Conservation (phyloP, 805 yeast species). For the Cyberlindnera euphorbiiphila region DNA sequence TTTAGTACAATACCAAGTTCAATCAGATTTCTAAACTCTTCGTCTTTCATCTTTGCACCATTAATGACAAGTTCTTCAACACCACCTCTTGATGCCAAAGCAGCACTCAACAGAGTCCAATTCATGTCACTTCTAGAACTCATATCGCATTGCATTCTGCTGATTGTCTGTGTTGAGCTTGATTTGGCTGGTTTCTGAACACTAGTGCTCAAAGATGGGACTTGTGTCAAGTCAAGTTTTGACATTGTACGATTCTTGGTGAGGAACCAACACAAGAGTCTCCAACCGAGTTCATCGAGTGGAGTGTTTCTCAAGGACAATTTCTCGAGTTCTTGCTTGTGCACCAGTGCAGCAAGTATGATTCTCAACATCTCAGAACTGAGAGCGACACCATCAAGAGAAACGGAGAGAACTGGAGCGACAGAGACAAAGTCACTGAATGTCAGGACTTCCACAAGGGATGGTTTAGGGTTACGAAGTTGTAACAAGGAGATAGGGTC, state of each 20-base stretch:
- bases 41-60: slow-evolving; percentile 66
- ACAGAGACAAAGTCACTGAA: slow-evolving; percentile 84
- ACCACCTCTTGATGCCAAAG: slow-evolving; percentile 71
- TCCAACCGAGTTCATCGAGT: slow-evolving; percentile 76
- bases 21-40: slow-evolving; percentile 58
- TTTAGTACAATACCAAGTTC: slow-evolving; percentile 53
- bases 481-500: slow-evolving; percentile 81
- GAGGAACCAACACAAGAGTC: slow-evolving; percentile 70
- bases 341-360: slow-evolving; percentile 59
- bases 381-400: slow-evolving; percentile 75
- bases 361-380: slow-evolving; percentile 73
- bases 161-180: slow-evolving; percentile 26
- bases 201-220: slow-evolving; percentile 33
- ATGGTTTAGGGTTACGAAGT: slow-evolving; percentile 81
- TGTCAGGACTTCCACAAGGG: slow-evolving; percentile 80
- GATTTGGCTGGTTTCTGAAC: slow-evolving; percentile 38
- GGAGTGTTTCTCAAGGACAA: slow-evolving; percentile 78
- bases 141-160: slow-evolving; percentile 36
- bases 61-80: slow-evolving; percentile 75
- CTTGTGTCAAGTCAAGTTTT: slow-evolving; percentile 64
- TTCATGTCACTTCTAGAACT: slow-evolving; percentile 65
- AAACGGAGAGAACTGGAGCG: slow-evolving; percentile 75
- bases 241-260: slow-evolving; percentile 55
- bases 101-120: slow-evolving; percentile 77
- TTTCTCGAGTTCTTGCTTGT: slow-evolving; percentile 61